Evolutionary conservation across 805 yeast genomes (phyloP), one percentile per base, ranked within the genome.

Genomic region (Metschnikowia arizonensis): DNA sequence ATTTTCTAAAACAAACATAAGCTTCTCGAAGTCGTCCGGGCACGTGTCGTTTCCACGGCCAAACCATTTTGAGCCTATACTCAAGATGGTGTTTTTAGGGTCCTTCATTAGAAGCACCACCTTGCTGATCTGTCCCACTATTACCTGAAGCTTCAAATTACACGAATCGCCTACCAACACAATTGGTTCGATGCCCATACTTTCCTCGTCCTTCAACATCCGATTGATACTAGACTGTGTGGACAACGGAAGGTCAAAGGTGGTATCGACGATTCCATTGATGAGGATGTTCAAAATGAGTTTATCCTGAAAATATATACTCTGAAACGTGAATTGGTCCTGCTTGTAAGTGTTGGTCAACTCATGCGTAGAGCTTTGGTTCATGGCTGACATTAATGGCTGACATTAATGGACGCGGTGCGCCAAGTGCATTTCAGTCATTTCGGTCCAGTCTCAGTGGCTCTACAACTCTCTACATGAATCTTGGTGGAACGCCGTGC

Each of bases 101-200:
- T 61, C 51, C 8, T 48, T 31, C 41, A 62, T 62, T 37, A 47
- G 53, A 18, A 54, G 49, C 2, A 75, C 51, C 32, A 74, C 52
- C 53, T 71, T 69, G 2, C 79, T 81, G 24, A 78, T 62, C 52
- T 78, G 81, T 4, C 74, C 58, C 19, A 77, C 78, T 5, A 78
- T 61, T 11, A 78, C 72, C 35, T 72, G 76, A 25, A 76, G 56
- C 51, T 77, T 76, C 47, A 69, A 53, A 52, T 78, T 76, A 34
- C 62, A 63, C 15, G 74, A 65, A 49, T 76, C 69, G 1, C 83
- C 83, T 15, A 77, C 63, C 19, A 75, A 62, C 12, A 77, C 62
- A 2, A 60, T 52, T 0, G 81, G 77, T 36, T 77, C 77, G 11
- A 70, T 66, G n/a, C 69, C 71, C 1, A 58, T 50, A 5, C 58